Evolutionary conservation across 2,329 filamentous ascomycete genomes (phyloP).

Genomic region (Aspergillus persii): DNA sequence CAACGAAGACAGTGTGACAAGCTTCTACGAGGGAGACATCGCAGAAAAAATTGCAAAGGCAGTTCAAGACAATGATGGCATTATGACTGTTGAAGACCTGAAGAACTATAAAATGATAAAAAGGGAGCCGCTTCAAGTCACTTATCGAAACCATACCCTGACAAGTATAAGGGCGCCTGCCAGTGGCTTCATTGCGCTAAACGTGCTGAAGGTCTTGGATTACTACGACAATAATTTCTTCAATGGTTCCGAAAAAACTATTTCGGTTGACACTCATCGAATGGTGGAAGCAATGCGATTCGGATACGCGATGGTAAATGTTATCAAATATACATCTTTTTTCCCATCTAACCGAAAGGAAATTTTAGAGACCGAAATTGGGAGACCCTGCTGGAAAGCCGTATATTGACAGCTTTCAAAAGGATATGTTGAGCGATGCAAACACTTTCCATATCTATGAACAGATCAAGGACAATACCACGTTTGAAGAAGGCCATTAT

Average conservation of each 20-base stretch:
- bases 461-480: too few species aligned
- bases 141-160: slow-evolving; percentile 69
- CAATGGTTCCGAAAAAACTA: slow-evolving; percentile 43
- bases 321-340: too few species aligned
- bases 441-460: slow-evolving; percentile 50
- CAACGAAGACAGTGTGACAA: slow-evolving; percentile 61
- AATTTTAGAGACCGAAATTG: slow-evolving; percentile 62
- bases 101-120: slow-evolving; percentile 66
- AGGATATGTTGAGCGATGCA: slow-evolving; percentile 61
- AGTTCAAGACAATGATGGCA: slow-evolving; percentile 69
- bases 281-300: slow-evolving; percentile 87
- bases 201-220: slow-evolving; percentile 77
- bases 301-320: slow-evolving; percentile 62
- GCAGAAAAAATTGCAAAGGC: slow-evolving; percentile 70
- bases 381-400: slow-evolving; percentile 77
- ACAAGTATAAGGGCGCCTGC: slow-evolving; percentile 67
- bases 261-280: slow-evolving; percentile 73
- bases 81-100: slow-evolving; percentile 78
- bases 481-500: slow-evolving; percentile 48
- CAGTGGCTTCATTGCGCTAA: slow-evolving; percentile 74
- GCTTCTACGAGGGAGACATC: slow-evolving; percentile 71
- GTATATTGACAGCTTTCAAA: slow-evolving; percentile 63
- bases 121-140: slow-evolving; percentile 61
- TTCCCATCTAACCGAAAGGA: too few species aligned
- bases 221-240: slow-evolving; percentile 68